Base-by-base conservation (phyloP, 495 filamentous ascomycete genomes). In the Xylaria telfairii region DNA sequence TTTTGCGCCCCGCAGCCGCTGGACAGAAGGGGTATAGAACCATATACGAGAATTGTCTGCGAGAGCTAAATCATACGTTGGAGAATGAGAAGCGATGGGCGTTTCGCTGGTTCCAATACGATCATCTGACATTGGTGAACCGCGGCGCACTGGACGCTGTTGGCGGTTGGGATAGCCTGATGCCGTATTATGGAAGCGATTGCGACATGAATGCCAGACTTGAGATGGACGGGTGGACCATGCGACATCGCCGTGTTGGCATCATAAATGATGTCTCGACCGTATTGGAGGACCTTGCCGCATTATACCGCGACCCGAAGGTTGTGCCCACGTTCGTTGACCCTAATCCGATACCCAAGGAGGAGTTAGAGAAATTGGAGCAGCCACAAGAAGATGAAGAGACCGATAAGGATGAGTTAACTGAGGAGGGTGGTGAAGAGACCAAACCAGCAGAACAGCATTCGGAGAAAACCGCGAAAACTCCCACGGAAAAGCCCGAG, bases 171-270 rank as follows among this genome's bases (percentile, higher is more conserved):
- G 88, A 90, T 69, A 84, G 84, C 0, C 62, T 87, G 72, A 89
- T 90, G 21, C 88, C 88, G 1, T 90, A 88, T 67, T 90, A 90
- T 61, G 80, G 79, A 46, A 88, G 87, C 7, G 87, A 90, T 54
- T 90, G 88, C 73, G 88, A 90, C 62, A 87, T 90, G 83, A 84
- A 89, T 70, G 82, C 82, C 34, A 78, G 84, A 28, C 61, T 87
- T 1, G 77, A 79, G 61, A 86, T 87, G 85, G 78, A 74, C n/a
- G 79, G 78, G 3, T 86, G 81, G 75, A 80, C 74, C 26, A 82
- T 82, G 61, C 72, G 77, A 30, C 74, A 82, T 54, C 78, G 76
- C 21, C 70, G 77, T 9, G 81, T 80, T 17, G 86, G 85, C 1
- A 75, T 78, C 37, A 77, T 87, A 9, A 87, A 79, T 65, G 86